phyloP scores from a whole-genome alignment of 1,284 basidiomycete species.

The Leucoagaricus sp. region DNA sequence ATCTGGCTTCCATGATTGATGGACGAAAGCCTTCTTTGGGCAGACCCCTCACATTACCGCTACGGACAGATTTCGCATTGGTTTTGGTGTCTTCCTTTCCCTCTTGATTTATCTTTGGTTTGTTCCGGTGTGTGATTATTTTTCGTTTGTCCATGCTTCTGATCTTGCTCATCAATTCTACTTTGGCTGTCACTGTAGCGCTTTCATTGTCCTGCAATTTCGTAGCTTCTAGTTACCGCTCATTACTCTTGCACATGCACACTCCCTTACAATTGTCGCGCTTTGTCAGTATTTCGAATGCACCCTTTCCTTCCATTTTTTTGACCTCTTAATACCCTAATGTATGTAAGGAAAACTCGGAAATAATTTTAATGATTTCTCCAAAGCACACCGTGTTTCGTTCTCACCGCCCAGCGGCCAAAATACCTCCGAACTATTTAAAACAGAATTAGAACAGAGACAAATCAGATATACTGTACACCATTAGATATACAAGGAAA shows the following conservation, averaged over 20 bases:
- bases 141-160: too few relatives aligned
- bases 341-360: conserved; percentile 8
- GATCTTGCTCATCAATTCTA: neutral
- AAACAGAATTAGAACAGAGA: neutral
- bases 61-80: neutral
- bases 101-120: conserved; percentile 3
- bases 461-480: neutral
- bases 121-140: neutral
- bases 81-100: neutral
- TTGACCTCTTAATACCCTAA: conserved; percentile 2
- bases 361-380: conserved; percentile 6
- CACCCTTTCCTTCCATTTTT: conserved; percentile 2
- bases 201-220: conserved; percentile 10
- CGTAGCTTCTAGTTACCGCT: conserved; percentile 9
- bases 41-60: neutral
- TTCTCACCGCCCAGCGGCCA: neutral
- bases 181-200: neutral
- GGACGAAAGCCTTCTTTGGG: neutral
- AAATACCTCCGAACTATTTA: neutral
- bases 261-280: conserved; percentile 1
- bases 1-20: conserved; percentile 53
- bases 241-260: neutral
- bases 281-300: conserved; percentile 3
- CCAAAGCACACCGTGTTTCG: neutral
- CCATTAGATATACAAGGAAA: neutral